Conservation (phyloP, 768 basidiomycete genomes). For the Suillus hirtellus region DNA sequence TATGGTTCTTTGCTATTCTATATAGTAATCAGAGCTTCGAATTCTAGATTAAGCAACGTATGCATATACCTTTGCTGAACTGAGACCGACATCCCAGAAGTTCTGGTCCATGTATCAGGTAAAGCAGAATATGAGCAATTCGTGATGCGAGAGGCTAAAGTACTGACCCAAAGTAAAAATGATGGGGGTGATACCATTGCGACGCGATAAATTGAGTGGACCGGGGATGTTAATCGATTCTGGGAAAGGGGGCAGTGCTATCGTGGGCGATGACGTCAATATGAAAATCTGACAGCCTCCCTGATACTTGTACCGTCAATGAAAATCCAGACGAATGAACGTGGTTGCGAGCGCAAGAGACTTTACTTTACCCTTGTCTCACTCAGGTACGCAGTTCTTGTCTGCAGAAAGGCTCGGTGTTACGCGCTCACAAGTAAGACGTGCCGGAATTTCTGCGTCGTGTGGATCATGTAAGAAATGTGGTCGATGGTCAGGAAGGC, state of each 20-base stretch:
- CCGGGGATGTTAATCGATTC: not conserved
- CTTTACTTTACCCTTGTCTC: not conserved
- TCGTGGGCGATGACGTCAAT: not conserved
- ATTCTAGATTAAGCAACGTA: conserved; percentile 10
- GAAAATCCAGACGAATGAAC: not conserved
- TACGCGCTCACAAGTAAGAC: not conserved
- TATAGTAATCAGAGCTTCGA: not conserved
- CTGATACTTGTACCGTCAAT: not conserved
- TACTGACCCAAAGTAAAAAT: not conserved
- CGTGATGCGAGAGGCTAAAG: not conserved
- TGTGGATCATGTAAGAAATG: not conserved
- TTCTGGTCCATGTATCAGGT: not conserved
- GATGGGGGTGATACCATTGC: too few relatives aligned
- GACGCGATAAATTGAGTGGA: too few relatives aligned
- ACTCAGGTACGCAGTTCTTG: not conserved
- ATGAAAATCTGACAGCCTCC: not conserved
- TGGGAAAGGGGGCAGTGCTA: not conserved
- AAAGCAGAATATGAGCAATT: not conserved
- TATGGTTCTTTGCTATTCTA: not conserved
- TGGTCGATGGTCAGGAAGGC: not conserved
- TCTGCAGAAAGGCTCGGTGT: not conserved
- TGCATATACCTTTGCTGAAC: conserved; percentile 25
- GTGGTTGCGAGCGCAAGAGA: too few relatives aligned
- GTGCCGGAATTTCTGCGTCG: not conserved
- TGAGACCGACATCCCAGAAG: not conserved